phyloP scores from a whole-genome alignment of 345 rosid genomes.

The Euphorbia peplus region DNA sequence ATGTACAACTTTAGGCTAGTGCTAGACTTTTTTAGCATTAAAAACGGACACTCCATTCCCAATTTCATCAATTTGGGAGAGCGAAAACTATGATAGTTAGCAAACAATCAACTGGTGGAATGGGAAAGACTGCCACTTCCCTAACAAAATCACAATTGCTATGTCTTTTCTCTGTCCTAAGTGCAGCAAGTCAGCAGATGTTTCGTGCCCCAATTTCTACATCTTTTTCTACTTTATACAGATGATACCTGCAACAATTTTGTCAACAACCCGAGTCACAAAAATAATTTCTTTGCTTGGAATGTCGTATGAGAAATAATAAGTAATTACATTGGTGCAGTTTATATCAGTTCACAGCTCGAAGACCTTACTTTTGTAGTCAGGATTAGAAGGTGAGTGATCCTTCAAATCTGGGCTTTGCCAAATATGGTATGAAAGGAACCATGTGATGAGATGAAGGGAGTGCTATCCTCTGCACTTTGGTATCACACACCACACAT shows the following conservation, averaged over 20 bases:
- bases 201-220: background rate
- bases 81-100: too few relatives aligned
- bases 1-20: background rate
- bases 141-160: constrained; percentile 1
- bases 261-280: background rate
- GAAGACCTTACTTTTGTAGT: constrained; percentile 14
- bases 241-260: background rate
- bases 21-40: background rate
- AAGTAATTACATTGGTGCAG: background rate
- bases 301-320: background rate
- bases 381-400: constrained; percentile 15
- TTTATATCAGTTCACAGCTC: background rate
- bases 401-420: background rate
- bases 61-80: background rate
- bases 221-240: background rate
- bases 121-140: constrained; percentile 13
- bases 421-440: constrained; percentile 5
- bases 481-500: constrained; percentile 67
- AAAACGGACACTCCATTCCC: background rate
- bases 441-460: constrained; percentile 17
- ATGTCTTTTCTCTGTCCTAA: background rate
- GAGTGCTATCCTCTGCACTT: constrained; percentile 44
- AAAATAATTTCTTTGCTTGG: constrained; percentile 3
- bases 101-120: constrained; percentile 6
- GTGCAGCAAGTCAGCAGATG: background rate